Evolutionary conservation across 768 basidiomycete species (phyloP).

Genomic region (Russula compacta): DNA sequence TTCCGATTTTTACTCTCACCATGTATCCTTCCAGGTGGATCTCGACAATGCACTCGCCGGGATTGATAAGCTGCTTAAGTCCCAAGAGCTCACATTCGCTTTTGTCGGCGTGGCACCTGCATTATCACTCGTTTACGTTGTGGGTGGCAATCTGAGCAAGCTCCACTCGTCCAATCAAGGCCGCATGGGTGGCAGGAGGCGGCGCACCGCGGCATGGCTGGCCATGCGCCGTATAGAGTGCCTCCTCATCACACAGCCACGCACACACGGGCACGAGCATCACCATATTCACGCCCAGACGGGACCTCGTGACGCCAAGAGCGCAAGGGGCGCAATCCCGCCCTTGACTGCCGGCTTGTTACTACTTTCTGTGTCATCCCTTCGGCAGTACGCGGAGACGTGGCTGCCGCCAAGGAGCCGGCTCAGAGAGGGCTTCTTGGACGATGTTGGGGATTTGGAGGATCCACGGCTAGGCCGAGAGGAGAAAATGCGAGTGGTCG

Average conservation of each 20-base stretch:
- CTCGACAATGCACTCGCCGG: slow-evolving; percentile 36
- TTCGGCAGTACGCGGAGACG: slow-evolving; percentile 55
- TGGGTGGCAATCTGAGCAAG: slow-evolving; percentile 42
- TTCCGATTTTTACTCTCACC: neutral
- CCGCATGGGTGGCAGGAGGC: slow-evolving; percentile 48
- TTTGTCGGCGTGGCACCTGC: slow-evolving; percentile 95
- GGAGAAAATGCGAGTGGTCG: slow-evolving; percentile 70
- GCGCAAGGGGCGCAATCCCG: slow-evolving; percentile 33
- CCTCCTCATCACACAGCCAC: slow-evolving; percentile 46
- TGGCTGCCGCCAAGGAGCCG: slow-evolving; percentile 49
- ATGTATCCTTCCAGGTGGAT: too few species aligned
- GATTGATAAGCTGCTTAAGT: slow-evolving; percentile 88
- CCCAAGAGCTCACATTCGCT: slow-evolving; percentile 91
- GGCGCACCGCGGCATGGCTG: slow-evolving; percentile 52
- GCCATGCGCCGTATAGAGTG: slow-evolving; percentile 73
- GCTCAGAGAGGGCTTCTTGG: slow-evolving; percentile 70
- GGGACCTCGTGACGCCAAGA: slow-evolving; percentile 12
- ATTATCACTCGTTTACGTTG: slow-evolving; percentile 66
- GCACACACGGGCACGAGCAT: slow-evolving; percentile 19
- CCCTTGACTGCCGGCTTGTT: slow-evolving; percentile 66
- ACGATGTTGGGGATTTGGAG: slow-evolving; percentile 78
- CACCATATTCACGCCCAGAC: neutral
- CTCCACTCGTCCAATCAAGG: slow-evolving; percentile 43
- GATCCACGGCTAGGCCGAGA: slow-evolving; percentile 55
- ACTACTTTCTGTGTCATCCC: slow-evolving; percentile 56